Evolutionary conservation across 2,329 filamentous ascomycete genomes (phyloP).

Genomic region (Aspergillus sclerotialis): DNA sequence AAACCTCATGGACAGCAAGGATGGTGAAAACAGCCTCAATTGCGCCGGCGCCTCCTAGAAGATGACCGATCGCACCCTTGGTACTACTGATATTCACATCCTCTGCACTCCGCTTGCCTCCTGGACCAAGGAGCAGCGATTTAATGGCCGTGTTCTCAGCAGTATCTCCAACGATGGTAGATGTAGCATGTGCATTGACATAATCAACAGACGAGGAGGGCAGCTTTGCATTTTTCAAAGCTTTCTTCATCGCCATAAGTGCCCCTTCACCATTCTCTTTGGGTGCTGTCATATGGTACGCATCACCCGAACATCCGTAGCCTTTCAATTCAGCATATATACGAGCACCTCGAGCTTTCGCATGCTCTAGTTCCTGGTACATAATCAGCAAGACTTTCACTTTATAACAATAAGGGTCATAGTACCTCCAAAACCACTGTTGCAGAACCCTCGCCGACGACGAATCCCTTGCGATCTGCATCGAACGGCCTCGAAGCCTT

Average conservation of each 20-base stretch:
- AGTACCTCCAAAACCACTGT: slow-evolving; percentile 71
- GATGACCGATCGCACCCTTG: slow-evolving; percentile 86
- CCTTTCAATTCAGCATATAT: slow-evolving; percentile 88
- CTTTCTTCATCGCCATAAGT: slow-evolving; percentile 74
- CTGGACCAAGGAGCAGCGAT: slow-evolving; percentile 64
- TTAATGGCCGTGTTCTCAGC: slow-evolving; percentile 84
- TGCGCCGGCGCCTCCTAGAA: slow-evolving; percentile 85
- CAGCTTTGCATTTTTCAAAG: slow-evolving; percentile 65
- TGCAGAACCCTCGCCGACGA: slow-evolving; percentile 86
- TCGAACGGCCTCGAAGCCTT: slow-evolving; percentile 85
- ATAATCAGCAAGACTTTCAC: background rate
- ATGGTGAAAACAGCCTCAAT: slow-evolving; percentile 83
- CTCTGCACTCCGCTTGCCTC: slow-evolving; percentile 54
- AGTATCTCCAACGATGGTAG: slow-evolving; percentile 74
- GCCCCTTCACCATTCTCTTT: slow-evolving; percentile 76
- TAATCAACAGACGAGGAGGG: slow-evolving; percentile 72
- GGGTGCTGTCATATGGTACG: slow-evolving; percentile 89
- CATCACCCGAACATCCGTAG: slow-evolving; percentile 86
- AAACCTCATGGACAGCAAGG: slow-evolving; percentile 69
- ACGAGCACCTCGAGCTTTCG: slow-evolving; percentile 64
- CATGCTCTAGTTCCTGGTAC: slow-evolving; percentile 70
- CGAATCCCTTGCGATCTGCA: slow-evolving; percentile 70
- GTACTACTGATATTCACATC: slow-evolving; percentile 83
- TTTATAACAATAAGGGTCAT: background rate
- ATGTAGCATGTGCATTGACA: slow-evolving; percentile 92